Percentiles rank a stretch among this genome's conserved stretches.
phyloP scores from a whole-genome alignment of 2,329 filamentous ascomycete species.

The Neofusicoccum kwambonambiense region DNA sequence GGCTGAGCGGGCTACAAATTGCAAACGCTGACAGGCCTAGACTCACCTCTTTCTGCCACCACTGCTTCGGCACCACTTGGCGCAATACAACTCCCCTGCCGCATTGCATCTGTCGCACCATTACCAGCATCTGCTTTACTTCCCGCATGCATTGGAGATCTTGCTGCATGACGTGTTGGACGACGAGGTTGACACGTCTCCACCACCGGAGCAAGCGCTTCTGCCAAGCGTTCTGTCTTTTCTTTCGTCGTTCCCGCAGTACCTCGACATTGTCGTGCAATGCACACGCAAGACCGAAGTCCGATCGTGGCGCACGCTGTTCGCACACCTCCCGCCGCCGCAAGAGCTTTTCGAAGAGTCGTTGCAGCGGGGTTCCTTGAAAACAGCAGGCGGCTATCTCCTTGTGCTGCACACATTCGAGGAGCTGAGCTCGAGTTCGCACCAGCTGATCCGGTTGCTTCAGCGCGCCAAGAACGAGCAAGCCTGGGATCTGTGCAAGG shows the following conservation, averaged over 20 bases:
- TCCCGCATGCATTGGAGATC: conserved; percentile 88
- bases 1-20: background rate
- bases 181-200: conserved; percentile 78
- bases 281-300: conserved; percentile 97
- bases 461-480: conserved; percentile 76
- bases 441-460: conserved; percentile 78
- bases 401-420: conserved; percentile 84
- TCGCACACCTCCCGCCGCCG: conserved; percentile 84
- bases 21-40: conserved; percentile 45
- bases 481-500: conserved; percentile 95
- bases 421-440: conserved; percentile 60
- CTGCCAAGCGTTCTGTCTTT: conserved; percentile 55
- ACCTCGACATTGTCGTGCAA: conserved; percentile 92
- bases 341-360: conserved; percentile 93
- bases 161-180: conserved; percentile 91
- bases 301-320: conserved; percentile 90
- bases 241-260: conserved; percentile 63
- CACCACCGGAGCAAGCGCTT: conserved; percentile 47
- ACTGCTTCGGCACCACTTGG: conserved; percentile 75
- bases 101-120: conserved; percentile 80
- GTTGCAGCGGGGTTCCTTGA: conserved; percentile 77
- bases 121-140: conserved; percentile 86
- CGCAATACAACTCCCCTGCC: conserved; percentile 71
- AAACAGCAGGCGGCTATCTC: conserved; percentile 95
- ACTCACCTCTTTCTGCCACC: conserved; percentile 93